Percentiles rank a stretch among this genome's conserved stretches.
phyloP scores from a whole-genome alignment of 2,329 filamentous ascomycete genomes.

The Mycogone perniciosa region DNA sequence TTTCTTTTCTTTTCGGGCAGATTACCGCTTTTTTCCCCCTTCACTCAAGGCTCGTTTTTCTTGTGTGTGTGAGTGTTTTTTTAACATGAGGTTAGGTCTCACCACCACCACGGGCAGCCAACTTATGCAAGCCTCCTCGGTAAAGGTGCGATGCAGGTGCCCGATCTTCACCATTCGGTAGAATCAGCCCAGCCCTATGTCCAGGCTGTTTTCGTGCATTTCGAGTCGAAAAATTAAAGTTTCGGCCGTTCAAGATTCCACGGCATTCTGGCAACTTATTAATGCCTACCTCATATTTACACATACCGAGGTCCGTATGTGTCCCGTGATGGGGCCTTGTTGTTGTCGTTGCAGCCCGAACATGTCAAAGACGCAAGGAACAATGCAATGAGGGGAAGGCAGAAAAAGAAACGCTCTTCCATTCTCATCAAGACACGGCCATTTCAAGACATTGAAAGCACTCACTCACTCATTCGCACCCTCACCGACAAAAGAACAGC shows the following conservation, averaged over 20 bases:
- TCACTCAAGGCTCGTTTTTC: neutral
- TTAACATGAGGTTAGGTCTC: neutral
- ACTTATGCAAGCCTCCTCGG: slow-evolving; percentile 7
- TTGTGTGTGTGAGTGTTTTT: no score
- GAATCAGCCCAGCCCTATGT: slow-evolving; percentile 7
- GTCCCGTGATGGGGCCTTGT: no score
- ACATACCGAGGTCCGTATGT: no score
- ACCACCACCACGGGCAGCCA: neutral
- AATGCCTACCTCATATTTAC: no score
- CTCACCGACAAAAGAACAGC: slow-evolving; percentile 1
- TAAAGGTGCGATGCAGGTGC: slow-evolving; percentile 1
- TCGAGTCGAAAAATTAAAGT: slow-evolving; percentile 7
- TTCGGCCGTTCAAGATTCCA: slow-evolving; percentile 7
- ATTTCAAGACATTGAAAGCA: neutral
- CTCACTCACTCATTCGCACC: neutral
- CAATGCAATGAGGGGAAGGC: no score
- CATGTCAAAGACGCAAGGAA: no score
- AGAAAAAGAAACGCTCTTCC: no score
- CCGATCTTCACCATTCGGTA: neutral
- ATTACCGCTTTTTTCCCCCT: neutral
- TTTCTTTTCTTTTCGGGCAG: no score
- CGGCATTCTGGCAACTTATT: neutral
- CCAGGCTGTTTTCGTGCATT: slow-evolving; percentile 3
- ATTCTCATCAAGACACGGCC: no score
- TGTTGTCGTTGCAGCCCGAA: no score